These are phyloP conservation scores for Chondrostereum purpureum DNA, from an alignment of 1,284 basidiomycete species.

Conservation along the genomic window DNA sequence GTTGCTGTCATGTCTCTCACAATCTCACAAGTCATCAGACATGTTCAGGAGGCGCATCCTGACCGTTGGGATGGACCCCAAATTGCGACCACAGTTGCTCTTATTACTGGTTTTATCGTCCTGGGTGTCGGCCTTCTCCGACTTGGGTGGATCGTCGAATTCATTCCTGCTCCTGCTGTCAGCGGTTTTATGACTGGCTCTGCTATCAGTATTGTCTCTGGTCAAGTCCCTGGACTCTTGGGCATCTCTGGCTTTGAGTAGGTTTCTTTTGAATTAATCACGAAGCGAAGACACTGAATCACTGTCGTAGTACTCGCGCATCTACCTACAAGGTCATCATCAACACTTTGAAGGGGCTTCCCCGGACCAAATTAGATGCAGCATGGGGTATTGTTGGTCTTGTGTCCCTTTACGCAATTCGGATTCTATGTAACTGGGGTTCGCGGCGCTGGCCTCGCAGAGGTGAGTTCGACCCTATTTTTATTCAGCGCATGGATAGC, in stretches of 20 bases:
- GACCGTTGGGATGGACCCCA: conserved; percentile 55
- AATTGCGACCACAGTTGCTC: conserved; percentile 84
- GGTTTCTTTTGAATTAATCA: conserved; percentile 19
- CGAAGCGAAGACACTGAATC: not conserved
- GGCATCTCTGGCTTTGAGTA: conserved; percentile 80
- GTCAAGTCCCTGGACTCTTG: conserved; percentile 83
- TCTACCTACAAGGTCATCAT: conserved; percentile 87
- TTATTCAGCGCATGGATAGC: not conserved
- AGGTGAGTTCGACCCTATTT: conserved; percentile 32
- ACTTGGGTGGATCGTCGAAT: conserved; percentile 93
- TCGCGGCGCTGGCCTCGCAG: conserved; percentile 63
- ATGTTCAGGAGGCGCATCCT: conserved; percentile 50
- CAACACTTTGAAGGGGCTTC: conserved; percentile 83
- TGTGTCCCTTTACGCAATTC: conserved; percentile 69
- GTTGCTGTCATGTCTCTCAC: conserved; percentile 97
- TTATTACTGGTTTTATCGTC: conserved; percentile 91
- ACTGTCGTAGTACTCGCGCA: conserved; percentile 61
- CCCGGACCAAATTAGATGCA: conserved; percentile 70
- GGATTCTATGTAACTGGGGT: conserved; percentile 54
- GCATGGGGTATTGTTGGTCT: conserved; percentile 86
- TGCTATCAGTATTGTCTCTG: conserved; percentile 80
- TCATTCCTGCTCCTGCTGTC: conserved; percentile 88
- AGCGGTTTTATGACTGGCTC: conserved; percentile 92
- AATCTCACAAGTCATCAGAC: conserved; percentile 74
- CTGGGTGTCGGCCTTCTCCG: conserved; percentile 88